These are phyloP conservation scores for Hypocrella siamensis DNA, from an alignment of 2,329 filamentous ascomycete genomes.

Conservation along the genomic window DNA sequence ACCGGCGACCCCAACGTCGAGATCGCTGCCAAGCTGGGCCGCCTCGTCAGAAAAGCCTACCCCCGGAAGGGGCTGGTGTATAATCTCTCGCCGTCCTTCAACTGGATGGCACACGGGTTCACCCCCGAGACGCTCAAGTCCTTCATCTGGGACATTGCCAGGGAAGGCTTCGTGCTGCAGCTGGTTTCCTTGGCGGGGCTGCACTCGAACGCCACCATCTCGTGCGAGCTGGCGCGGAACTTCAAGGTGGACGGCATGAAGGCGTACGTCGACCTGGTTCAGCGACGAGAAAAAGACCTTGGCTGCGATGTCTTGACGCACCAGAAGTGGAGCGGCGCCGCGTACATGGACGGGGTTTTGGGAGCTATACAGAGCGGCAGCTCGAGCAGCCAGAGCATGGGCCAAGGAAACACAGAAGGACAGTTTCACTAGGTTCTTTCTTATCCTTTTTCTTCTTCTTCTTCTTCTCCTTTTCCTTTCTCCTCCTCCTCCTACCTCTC, in stretches of 20 bases:
- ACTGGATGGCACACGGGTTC: slow-evolving; percentile 96
- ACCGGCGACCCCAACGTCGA: slow-evolving; percentile 76
- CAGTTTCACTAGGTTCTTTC: slow-evolving; percentile 30
- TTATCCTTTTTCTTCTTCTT: not conserved
- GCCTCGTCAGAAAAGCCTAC: slow-evolving; percentile 51
- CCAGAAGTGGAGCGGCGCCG: slow-evolving; percentile 64
- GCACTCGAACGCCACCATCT: slow-evolving; percentile 48
- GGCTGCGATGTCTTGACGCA: slow-evolving; percentile 88
- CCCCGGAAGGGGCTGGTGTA: slow-evolving; percentile 88
- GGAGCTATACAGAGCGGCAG: slow-evolving; percentile 85
- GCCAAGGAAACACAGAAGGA: slow-evolving; percentile 79
- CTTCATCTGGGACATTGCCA: slow-evolving; percentile 93
- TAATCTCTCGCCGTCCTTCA: slow-evolving; percentile 92
- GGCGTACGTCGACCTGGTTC: slow-evolving; percentile 90
- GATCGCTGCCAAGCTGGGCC: slow-evolving; percentile 60
- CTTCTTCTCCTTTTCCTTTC: not conserved
- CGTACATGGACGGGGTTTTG: slow-evolving; percentile 75
- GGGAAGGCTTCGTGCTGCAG: slow-evolving; percentile 64
- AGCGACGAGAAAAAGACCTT: slow-evolving; percentile 77
- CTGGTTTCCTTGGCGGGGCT: slow-evolving; percentile 51
- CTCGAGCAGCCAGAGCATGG: slow-evolving; percentile 83
- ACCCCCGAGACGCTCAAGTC: slow-evolving; percentile 65
- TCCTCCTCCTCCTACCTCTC: too few relatives aligned
- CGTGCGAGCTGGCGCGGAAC: slow-evolving; percentile 58
- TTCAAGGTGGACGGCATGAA: slow-evolving; percentile 93